These are phyloP conservation scores for Nemania abortiva DNA, from an alignment of 2,329 filamentous ascomycete species.

Conservation along the genomic window DNA sequence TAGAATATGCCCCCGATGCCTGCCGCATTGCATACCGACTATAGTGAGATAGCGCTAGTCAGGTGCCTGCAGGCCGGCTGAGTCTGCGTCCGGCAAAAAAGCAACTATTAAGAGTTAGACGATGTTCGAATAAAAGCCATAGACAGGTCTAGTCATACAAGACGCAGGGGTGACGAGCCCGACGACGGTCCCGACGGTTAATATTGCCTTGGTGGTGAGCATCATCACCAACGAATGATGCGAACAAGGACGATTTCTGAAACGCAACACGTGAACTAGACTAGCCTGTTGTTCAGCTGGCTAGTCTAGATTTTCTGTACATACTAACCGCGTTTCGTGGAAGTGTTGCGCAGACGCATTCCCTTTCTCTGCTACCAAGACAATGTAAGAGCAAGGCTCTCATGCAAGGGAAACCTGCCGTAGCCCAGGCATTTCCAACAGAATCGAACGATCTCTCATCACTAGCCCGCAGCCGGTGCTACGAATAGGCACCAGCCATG, in stretches of 20 bases:
- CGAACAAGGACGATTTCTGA: constrained; percentile 6
- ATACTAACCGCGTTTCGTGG: background rate
- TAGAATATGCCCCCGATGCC: background rate
- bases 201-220: background rate
- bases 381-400: background rate
- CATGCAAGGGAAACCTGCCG: constrained; percentile 22
- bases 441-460: constrained; percentile 30
- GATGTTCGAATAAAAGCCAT: background rate
- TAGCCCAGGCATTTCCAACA: constrained; percentile 4
- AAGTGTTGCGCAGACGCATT: constrained; percentile 11
- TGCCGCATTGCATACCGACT: background rate
- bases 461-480: constrained; percentile 12
- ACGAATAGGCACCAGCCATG: constrained; percentile 28
- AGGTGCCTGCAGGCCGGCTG: background rate
- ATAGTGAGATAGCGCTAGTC: background rate
- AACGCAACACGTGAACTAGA: background rate
- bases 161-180: constrained; percentile 19
- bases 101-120: constrained; percentile 2
- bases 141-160: constrained; percentile 2
- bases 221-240: background rate
- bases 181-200: constrained; percentile 10
- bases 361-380: background rate
- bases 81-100: background rate
- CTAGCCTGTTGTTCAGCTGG: background rate
- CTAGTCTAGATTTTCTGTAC: constrained; percentile 1